Percentiles rank a stretch among this genome's conserved stretches.
phyloP scores from a whole-genome alignment of 768 basidiomycete species.

The Mycena filopes region DNA sequence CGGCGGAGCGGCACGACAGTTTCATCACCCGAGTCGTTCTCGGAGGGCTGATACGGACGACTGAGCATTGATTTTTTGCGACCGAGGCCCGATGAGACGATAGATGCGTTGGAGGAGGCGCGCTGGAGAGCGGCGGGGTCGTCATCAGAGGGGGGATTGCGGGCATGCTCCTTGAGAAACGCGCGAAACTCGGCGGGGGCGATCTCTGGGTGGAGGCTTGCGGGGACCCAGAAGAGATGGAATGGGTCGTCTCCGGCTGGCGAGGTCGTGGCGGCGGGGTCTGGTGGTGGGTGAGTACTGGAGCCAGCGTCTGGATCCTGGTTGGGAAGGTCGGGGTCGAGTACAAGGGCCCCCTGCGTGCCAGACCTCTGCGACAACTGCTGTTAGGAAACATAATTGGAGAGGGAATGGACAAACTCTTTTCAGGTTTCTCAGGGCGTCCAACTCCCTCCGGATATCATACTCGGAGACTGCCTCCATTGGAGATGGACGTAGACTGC shows the following conservation, averaged over 20 bases:
- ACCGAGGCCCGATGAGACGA: slow-evolving; percentile 62
- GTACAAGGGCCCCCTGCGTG: slow-evolving; percentile 81
- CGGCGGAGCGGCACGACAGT: slow-evolving; percentile 73
- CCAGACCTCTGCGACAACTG: slow-evolving; percentile 87
- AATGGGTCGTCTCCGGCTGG: slow-evolving; percentile 77
- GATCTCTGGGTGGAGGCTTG: slow-evolving; percentile 95
- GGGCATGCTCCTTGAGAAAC: slow-evolving; percentile 94
- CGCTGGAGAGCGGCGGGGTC: slow-evolving; percentile 47
- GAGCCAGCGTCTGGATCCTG: slow-evolving; percentile 59
- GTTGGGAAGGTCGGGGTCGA: slow-evolving; percentile 93
- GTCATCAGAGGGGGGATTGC: slow-evolving; percentile 64
- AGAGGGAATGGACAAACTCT: too few relatives aligned
- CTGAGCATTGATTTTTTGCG: slow-evolving; percentile 95
- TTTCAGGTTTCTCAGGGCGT: too few relatives aligned
- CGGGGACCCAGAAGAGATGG: slow-evolving; percentile 99
- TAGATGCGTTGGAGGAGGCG: slow-evolving; percentile 57
- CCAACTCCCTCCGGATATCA: too few relatives aligned
- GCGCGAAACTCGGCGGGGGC: slow-evolving; percentile 95
- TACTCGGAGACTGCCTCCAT: too few relatives aligned
- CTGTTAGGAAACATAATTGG: too few relatives aligned
- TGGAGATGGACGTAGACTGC: too few relatives aligned
- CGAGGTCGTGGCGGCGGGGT: slow-evolving; percentile 41
- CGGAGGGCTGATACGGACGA: slow-evolving; percentile 88
- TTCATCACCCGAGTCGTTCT: slow-evolving; percentile 79
- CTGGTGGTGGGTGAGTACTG: slow-evolving; percentile 43